phyloP scores from a whole-genome alignment of 768 basidiomycete genomes.

The Cubamyces sp. region DNA sequence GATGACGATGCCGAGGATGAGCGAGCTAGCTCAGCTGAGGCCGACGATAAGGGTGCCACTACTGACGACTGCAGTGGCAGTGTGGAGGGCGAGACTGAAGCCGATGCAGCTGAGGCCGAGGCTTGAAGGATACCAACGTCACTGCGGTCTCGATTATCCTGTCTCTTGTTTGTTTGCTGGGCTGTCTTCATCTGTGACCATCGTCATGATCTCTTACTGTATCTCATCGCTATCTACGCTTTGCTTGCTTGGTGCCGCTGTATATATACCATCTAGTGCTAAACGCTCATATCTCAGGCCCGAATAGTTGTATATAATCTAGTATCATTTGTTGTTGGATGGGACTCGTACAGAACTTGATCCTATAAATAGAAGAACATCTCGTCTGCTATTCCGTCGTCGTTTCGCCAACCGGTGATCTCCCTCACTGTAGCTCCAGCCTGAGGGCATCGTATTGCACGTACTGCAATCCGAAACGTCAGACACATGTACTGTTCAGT shows the following conservation, averaged over 20 bases:
- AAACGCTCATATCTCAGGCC: background rate
- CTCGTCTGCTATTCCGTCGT: too few species aligned
- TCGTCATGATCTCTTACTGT: background rate
- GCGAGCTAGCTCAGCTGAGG: too few species aligned
- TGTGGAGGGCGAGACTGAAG: background rate
- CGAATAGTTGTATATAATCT: constrained; percentile 5
- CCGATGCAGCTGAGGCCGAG: background rate
- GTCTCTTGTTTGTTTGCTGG: background rate
- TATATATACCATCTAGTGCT: background rate
- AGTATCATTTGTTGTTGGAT: background rate
- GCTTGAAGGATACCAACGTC: too few species aligned
- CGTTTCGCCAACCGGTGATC: background rate
- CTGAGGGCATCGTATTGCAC: constrained; percentile 35
- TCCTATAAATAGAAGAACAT: background rate
- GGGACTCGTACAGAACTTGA: background rate
- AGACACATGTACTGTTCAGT: background rate
- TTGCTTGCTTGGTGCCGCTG: constrained; percentile 5
- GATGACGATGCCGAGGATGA: constrained; percentile 29
- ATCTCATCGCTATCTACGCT: constrained; percentile 8
- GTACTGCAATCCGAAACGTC: constrained; percentile 20
- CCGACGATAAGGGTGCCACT: too few species aligned
- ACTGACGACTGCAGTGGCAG: background rate
- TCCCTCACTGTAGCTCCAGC: constrained; percentile 21
- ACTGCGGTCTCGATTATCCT: background rate
- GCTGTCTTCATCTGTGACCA: too few species aligned